These are phyloP conservation scores for Aphanomyces astaci DNA, from an alignment of 352 stramenopile species.

Conservation along the genomic window DNA sequence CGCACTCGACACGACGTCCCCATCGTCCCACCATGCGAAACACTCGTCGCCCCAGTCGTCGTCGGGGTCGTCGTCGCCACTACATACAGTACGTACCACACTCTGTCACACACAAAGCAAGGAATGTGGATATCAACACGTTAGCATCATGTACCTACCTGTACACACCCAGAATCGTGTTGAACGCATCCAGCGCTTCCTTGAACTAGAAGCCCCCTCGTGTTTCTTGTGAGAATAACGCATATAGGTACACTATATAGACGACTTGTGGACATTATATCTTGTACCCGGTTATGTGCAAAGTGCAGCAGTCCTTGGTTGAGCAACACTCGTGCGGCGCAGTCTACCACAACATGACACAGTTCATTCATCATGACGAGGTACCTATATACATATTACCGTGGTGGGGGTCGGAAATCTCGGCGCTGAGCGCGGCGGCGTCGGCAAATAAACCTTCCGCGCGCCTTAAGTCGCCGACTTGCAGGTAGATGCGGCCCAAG, in stretches of 20 bases:
- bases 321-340: conserved; percentile 43
- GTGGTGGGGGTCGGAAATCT: conserved; percentile 15
- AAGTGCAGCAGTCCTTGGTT: conserved; percentile 72
- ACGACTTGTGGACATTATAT: not conserved
- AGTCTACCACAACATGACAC: conserved; percentile 25
- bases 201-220: conserved; percentile 25
- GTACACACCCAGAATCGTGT: conserved; percentile 49
- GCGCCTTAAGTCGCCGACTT: conserved; percentile 56
- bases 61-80: not conserved
- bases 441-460: conserved; percentile 53
- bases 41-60: not conserved
- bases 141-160: no score
- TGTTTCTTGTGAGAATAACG: no score
- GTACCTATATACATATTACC: conserved; percentile 1
- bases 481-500: conserved; percentile 57
- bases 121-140: no score
- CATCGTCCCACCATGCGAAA: conserved; percentile 11
- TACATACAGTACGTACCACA: not conserved
- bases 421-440: conserved; percentile 31
- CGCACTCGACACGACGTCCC: conserved; percentile 27
- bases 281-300: conserved; percentile 59
- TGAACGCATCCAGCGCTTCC: conserved; percentile 63
- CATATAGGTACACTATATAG: not conserved
- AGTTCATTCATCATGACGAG: not conserved
- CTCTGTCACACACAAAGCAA: no score